phyloP scores from a whole-genome alignment of 139 green algal genomes.

The Micractinium conductrix region DNA sequence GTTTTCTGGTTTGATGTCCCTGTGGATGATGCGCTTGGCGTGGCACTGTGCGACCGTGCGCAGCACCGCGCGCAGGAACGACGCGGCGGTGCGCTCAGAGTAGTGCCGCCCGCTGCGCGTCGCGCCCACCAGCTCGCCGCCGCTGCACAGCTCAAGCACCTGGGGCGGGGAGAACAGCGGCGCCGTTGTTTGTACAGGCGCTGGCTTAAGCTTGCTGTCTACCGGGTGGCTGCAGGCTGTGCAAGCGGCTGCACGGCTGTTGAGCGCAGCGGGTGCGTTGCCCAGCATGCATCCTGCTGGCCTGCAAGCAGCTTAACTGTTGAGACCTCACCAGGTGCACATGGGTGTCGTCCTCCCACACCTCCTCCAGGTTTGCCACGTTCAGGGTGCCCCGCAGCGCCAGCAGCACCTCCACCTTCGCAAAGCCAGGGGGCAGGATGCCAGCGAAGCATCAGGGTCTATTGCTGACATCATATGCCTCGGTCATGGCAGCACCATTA shows the following conservation, averaged over 20 bases:
- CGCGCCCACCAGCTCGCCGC: constrained; percentile 49
- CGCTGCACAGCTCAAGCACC: constrained; percentile 58
- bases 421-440: neutral
- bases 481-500: too few species aligned
- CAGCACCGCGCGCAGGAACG: constrained; percentile 49
- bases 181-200: neutral
- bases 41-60: constrained; percentile 59
- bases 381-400: constrained; percentile 46
- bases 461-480: too few species aligned
- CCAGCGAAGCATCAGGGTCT: neutral
- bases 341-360: constrained; percentile 51
- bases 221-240: neutral
- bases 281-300: too few species aligned
- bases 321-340: constrained; percentile 46
- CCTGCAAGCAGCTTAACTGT: too few species aligned
- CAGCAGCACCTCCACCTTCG: constrained; percentile 48
- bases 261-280: too few species aligned
- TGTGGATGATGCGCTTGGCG: constrained; percentile 48
- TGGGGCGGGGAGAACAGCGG: neutral
- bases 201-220: too few species aligned
- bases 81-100: constrained; percentile 48
- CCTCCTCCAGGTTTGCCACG: constrained; percentile 50
- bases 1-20: constrained; percentile 57
- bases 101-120: constrained; percentile 38
- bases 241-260: too few species aligned